A percentile compares a stretch with the other conserved stretches of the same genome.
Evolutionary conservation across 108 stramenopile genomes (phyloP).

Genomic region (Nitzschia sp.): DNA sequence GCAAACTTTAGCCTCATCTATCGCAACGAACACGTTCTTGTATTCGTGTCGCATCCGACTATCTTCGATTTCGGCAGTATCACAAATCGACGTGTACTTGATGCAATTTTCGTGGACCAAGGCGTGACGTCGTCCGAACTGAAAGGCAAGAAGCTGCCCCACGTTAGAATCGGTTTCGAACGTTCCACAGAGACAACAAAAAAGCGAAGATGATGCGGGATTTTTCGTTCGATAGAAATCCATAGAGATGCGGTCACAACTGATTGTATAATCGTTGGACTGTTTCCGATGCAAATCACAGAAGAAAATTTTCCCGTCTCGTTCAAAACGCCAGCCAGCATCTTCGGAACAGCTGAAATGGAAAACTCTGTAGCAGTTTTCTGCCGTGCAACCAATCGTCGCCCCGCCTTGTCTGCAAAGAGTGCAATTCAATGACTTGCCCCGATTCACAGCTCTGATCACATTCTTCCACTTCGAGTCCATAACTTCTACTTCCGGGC

Average conservation of each 20-base stretch:
- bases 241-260: conserved; percentile 41
- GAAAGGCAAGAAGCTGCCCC: conserved; percentile 52
- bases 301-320: conserved; percentile 53
- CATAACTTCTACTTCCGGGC: conserved; percentile 56
- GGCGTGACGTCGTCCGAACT: conserved; percentile 9
- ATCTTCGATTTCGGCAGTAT: conserved; percentile 24
- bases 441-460: conserved; percentile 51
- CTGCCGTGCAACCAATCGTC: conserved; percentile 51
- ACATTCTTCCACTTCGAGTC: conserved; percentile 60
- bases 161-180: neutral
- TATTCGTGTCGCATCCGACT: conserved; percentile 39
- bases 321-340: conserved; percentile 65
- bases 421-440: conserved; percentile 33
- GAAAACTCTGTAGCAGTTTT: conserved; percentile 37
- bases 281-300: conserved; percentile 44
- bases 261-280: conserved; percentile 1
- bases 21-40: conserved; percentile 46
- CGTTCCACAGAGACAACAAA: conserved; percentile 29
- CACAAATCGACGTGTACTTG: conserved; percentile 42
- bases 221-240: conserved; percentile 35
- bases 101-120: conserved; percentile 45
- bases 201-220: conserved; percentile 1
- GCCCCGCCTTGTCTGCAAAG: conserved; percentile 48
- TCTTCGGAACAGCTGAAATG: conserved; percentile 62
- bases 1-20: conserved; percentile 26